Percentiles rank a stretch among this genome's conserved stretches.
Evolutionary conservation across 148 eudicot genomes (phyloP).

Genomic region (Rhododendron mucronatum): DNA sequence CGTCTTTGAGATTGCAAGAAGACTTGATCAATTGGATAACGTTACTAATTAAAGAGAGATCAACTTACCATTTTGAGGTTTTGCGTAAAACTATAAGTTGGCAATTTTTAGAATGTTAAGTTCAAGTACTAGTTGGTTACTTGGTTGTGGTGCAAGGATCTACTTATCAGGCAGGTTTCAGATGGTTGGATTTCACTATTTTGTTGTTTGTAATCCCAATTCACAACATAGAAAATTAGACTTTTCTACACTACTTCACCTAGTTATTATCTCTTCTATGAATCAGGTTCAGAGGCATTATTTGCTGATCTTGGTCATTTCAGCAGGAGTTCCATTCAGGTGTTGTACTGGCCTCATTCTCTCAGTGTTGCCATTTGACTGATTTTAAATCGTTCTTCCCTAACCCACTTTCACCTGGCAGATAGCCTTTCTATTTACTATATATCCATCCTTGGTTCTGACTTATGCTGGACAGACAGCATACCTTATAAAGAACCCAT

Average conservation of each 20-base stretch:
- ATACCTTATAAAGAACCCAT: slow-evolving; percentile 58
- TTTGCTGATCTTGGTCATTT: slow-evolving; percentile 78
- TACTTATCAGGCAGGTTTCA: not conserved
- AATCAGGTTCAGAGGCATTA: slow-evolving; percentile 67
- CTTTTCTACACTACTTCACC: not conserved
- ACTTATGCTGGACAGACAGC: slow-evolving; percentile 84
- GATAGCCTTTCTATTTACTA: slow-evolving; percentile 51
- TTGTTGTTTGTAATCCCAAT: not conserved
- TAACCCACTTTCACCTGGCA: slow-evolving; percentile 21
- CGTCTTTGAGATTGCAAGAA: not conserved
- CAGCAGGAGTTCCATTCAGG: slow-evolving; percentile 56
- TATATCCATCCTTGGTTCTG: slow-evolving; percentile 63
- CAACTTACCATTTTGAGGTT: not conserved
- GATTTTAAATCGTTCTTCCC: not conserved
- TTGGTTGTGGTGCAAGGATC: not conserved
- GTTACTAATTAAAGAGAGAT: not conserved
- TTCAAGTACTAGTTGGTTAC: not conserved
- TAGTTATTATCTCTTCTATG: not conserved
- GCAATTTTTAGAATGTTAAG: not conserved
- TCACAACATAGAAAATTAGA: not conserved
- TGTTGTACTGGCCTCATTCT: slow-evolving; percentile 3
- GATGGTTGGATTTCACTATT: not conserved
- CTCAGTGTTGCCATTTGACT: not conserved
- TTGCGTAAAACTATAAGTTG: too few relatives aligned
- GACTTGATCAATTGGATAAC: not conserved